Percentiles rank a stretch among this genome's conserved stretches.
Conservation (phyloP, 805 yeast genomes). For the Candida schatavii region DNA sequence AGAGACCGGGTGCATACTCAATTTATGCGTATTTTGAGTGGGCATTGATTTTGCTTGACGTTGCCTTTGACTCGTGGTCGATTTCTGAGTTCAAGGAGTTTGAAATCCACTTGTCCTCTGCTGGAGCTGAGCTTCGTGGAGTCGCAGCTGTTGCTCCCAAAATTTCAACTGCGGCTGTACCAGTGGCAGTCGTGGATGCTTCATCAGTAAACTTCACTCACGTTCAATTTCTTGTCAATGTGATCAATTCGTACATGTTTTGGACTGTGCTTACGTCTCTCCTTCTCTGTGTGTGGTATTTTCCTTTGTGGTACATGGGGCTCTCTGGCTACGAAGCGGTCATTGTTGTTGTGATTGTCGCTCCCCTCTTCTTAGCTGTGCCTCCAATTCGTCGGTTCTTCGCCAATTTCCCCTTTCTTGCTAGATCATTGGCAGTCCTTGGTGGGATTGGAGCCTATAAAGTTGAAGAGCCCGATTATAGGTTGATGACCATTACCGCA, state of each 20-base stretch:
- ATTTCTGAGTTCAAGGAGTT: constrained; percentile 64
- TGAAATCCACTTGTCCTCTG: constrained; percentile 42
- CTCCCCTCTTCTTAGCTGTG: constrained; percentile 56
- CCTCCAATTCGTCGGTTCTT: constrained; percentile 37
- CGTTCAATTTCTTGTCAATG: constrained; percentile 41
- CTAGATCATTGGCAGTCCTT: constrained; percentile 53
- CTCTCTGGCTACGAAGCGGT: constrained; percentile 90
- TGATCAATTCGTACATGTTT: constrained; percentile 68
- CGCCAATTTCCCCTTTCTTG: constrained; percentile 45
- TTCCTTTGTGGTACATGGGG: constrained; percentile 98
- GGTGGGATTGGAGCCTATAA: constrained; percentile 76
- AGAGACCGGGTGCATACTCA: constrained; percentile 90
- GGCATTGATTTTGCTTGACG: constrained; percentile 79
- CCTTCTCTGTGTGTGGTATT: constrained; percentile 89
- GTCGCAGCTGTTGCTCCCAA: constrained; percentile 9
- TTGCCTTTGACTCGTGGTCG: constrained; percentile 81
- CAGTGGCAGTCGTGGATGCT: not conserved
- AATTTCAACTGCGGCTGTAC: constrained; percentile 1
- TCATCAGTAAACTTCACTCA: constrained; percentile 20
- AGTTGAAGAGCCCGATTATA: constrained; percentile 62
- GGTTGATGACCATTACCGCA: constrained; percentile 62
- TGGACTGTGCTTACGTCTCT: constrained; percentile 85
- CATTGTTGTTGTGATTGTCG: constrained; percentile 47
- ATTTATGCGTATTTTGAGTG: constrained; percentile 94
- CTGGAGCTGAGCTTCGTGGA: constrained; percentile 14